Evolutionary conservation across 257 asterid species (phyloP).

Genomic region (Lycium barbarum): DNA sequence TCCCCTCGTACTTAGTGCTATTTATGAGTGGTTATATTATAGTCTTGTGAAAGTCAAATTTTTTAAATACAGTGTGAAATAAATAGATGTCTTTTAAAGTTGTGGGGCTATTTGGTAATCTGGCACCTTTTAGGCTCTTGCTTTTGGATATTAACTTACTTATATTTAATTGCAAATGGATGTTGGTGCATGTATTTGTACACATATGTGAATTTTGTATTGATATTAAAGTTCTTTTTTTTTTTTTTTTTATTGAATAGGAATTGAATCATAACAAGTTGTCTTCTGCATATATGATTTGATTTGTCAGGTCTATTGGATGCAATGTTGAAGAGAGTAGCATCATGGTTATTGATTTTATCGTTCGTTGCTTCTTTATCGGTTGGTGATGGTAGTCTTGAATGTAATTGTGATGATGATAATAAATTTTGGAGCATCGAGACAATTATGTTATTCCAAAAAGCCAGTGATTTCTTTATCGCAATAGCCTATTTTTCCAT

Average conservation of each 20-base stretch:
- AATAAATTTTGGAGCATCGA: conserved; percentile 74
- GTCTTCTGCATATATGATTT: conserved; percentile 32
- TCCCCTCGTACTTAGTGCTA: conserved; percentile 26
- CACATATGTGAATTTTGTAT: neutral
- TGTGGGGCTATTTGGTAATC: conserved; percentile 24
- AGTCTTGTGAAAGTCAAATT: conserved; percentile 14
- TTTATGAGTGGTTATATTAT: neutral
- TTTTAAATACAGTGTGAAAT: neutral
- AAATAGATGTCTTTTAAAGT: conserved; percentile 3
- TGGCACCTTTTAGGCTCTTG: conserved; percentile 7
- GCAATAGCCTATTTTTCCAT: conserved; percentile 96
- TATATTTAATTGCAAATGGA: conserved; percentile 24
- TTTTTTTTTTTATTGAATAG: neutral
- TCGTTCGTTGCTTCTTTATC: conserved; percentile 45
- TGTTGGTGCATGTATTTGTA: conserved; percentile 29
- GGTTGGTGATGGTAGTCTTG: conserved; percentile 55
- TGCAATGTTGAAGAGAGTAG: conserved; percentile 68
- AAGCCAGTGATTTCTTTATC: conserved; percentile 80
- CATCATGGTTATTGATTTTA: conserved; percentile 53
- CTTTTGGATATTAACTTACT: neutral
- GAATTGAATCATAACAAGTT: conserved; percentile 19
- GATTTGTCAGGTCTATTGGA: conserved; percentile 40
- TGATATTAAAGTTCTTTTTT: neutral
- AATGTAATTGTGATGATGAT: conserved; percentile 79
- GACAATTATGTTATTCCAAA: conserved; percentile 69